These are phyloP conservation scores for Globisporangium abappressorium DNA, from an alignment of 352 stramenopile species.

Conservation along the genomic window DNA sequence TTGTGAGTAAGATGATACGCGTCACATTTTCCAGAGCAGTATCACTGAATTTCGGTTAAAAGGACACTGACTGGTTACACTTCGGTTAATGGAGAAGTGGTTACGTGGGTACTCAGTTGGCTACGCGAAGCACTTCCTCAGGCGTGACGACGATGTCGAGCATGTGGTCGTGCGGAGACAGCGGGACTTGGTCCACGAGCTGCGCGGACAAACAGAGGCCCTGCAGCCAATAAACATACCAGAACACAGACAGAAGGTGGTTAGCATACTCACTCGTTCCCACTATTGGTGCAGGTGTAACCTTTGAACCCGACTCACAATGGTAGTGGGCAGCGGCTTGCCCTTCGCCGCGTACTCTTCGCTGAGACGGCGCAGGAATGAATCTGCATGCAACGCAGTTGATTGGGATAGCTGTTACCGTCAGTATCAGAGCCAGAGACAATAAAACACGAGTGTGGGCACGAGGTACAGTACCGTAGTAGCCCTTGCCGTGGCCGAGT, in stretches of 20 bases:
- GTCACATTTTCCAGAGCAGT: too few species aligned
- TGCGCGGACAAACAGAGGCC: conserved; percentile 64
- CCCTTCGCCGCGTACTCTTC: conserved; percentile 40
- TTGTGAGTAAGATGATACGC: too few species aligned
- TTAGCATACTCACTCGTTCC: not conserved
- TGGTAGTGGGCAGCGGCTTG: conserved; percentile 40
- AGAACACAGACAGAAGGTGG: not conserved
- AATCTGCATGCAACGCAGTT: conserved; percentile 35
- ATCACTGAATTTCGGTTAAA: not conserved
- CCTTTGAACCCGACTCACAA: conserved; percentile 34
- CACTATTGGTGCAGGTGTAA: not conserved
- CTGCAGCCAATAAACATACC: conserved; percentile 22
- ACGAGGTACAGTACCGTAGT: conserved; percentile 57
- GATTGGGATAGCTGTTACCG: not conserved
- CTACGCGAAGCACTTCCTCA: conserved; percentile 39
- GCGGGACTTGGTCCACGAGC: conserved; percentile 58
- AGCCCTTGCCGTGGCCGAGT: conserved; percentile 85
- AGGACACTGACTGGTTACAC: not conserved
- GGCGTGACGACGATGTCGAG: conserved; percentile 71
- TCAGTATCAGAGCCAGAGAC: too few species aligned
- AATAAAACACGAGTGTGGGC: too few species aligned
- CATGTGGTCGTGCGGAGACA: conserved; percentile 59
- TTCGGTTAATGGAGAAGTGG: not conserved
- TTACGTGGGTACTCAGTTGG: not conserved
- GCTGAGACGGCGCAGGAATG: conserved; percentile 59